Evolutionary conservation across 805 yeast genomes (phyloP), one percentile per base, ranked within the genome.

Genomic region (Candida namnaoensis): DNA sequence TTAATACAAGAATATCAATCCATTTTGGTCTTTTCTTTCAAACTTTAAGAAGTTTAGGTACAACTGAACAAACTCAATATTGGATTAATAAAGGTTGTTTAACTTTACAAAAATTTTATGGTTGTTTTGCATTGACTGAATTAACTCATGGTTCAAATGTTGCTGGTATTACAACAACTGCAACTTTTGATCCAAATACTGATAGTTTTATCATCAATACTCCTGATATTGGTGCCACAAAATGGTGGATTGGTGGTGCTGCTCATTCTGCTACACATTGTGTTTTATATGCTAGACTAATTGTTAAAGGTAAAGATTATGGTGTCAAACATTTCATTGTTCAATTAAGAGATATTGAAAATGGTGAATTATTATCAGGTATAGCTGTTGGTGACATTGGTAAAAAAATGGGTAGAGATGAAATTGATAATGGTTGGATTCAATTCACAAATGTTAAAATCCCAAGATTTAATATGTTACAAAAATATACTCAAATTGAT

Each of bases 161-260:
- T 37, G 95, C 96, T 5, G 95, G 86, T 24, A 69, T 87, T 46
- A 95, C 90, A 62, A 90, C 97, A 14, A 83, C 88, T 13, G 96
- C 97, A 13, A 81, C 83, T 19, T 90, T 73, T 59, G 81, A 87
- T 59, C 65, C 68, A 15, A 65, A 64, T 14, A 72, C 71, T 27
- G 86, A 87, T 52, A 78, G 79, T 47, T 85, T 90, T 56, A 58
- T 74, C 42, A 78, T 90, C 54, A 75, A 86, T 58, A 90, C 97
- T 11, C 97, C 97, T 1, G 85, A 88, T 57, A 61, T 85, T 41
- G 90, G 95, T 33, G 96, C 97, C 36, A 88, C 96, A 24, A 90
- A 90, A 61, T 90, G 97, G 96, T 90, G 97, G 97, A 90, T 90
- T 54, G 97, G 97, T 38, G 97, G 97, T 53, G 96, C 96, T 35